Evolutionary conservation across 1,284 basidiomycete species (phyloP).

Genomic region (Xerocomus minutiporus): DNA sequence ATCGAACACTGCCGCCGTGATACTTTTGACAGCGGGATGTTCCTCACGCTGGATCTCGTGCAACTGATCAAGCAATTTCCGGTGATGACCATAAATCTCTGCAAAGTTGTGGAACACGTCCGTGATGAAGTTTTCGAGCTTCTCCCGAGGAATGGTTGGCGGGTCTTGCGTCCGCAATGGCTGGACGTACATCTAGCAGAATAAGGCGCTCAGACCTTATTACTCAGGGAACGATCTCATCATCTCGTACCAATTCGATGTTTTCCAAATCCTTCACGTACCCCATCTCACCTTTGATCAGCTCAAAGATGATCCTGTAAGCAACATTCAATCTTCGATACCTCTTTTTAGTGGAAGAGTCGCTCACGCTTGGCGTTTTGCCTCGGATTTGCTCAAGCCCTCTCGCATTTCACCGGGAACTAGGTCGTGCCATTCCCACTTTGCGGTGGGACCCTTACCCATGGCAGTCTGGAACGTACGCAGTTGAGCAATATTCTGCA

Average conservation of each 20-base stretch:
- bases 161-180: constrained; percentile 72
- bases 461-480: constrained; percentile 85
- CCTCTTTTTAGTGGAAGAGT: not conserved
- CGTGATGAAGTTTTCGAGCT: constrained; percentile 74
- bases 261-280: constrained; percentile 92
- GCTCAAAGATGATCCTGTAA: constrained; percentile 83
- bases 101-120: constrained; percentile 93
- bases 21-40: constrained; percentile 76
- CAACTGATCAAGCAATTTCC: constrained; percentile 71
- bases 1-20: constrained; percentile 85
- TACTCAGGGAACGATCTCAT: not conserved
- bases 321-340: not conserved
- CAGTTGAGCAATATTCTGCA: constrained; percentile 74
- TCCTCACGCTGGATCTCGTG: constrained; percentile 88
- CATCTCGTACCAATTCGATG: constrained; percentile 52
- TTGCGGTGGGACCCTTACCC: constrained; percentile 68
- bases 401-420: constrained; percentile 67
- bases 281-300: constrained; percentile 94
- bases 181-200: constrained; percentile 65
- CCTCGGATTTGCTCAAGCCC: constrained; percentile 69
- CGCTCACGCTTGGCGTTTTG: constrained; percentile 83
- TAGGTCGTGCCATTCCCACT: constrained; percentile 86
- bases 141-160: constrained; percentile 70
- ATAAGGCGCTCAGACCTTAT: constrained; percentile 7
- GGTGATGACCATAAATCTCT: constrained; percentile 74